Percentiles rank a stretch among this genome's conserved stretches.
Evolutionary conservation across 768 basidiomycete genomes (phyloP).

Genomic region (Agrocybe chaxingu): DNA sequence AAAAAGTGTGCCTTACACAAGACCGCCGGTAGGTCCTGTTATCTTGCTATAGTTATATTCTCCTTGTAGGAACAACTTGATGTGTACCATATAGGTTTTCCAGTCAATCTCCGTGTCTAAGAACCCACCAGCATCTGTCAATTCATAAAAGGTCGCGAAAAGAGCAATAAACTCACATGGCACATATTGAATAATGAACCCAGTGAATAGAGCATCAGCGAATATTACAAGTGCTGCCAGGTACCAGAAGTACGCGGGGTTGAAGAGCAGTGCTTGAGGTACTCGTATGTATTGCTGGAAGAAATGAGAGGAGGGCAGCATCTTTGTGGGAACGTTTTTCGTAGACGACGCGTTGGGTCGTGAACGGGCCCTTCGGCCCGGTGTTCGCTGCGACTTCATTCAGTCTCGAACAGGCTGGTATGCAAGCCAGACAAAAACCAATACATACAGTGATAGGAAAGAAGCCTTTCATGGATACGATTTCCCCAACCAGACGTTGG

Average conservation of each 20-base stretch:
- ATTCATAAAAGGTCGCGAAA: conserved; percentile 6
- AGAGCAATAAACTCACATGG: conserved; percentile 58
- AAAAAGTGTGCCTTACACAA: conserved; percentile 61
- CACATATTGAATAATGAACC: conserved; percentile 76
- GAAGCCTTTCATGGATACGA: too few relatives aligned
- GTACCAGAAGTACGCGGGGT: conserved; percentile 63
- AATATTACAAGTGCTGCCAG: conserved; percentile 63
- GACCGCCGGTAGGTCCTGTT: conserved; percentile 85
- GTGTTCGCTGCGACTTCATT: too few relatives aligned
- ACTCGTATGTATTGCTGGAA: conserved; percentile 18
- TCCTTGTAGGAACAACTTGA: conserved; percentile 73
- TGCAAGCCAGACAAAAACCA: too few relatives aligned
- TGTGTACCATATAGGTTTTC: conserved; percentile 92
- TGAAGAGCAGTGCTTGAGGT: conserved; percentile 38
- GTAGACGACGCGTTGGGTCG: neutral
- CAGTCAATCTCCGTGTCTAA: conserved; percentile 98
- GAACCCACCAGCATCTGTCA: conserved; percentile 9
- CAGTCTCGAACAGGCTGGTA: too few relatives aligned
- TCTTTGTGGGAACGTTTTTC: conserved; percentile 4
- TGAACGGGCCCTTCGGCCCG: too few relatives aligned
- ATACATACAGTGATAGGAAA: too few relatives aligned
- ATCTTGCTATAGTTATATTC: conserved; percentile 81
- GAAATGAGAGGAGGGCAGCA: conserved; percentile 8
- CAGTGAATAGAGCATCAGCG: conserved; percentile 75
- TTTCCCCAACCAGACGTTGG: too few relatives aligned